A percentile compares a stretch with the other conserved stretches of the same genome.
Evolutionary conservation across 2,329 filamentous ascomycete genomes (phyloP).

Genomic region (Pyricularia pennisetigena): DNA sequence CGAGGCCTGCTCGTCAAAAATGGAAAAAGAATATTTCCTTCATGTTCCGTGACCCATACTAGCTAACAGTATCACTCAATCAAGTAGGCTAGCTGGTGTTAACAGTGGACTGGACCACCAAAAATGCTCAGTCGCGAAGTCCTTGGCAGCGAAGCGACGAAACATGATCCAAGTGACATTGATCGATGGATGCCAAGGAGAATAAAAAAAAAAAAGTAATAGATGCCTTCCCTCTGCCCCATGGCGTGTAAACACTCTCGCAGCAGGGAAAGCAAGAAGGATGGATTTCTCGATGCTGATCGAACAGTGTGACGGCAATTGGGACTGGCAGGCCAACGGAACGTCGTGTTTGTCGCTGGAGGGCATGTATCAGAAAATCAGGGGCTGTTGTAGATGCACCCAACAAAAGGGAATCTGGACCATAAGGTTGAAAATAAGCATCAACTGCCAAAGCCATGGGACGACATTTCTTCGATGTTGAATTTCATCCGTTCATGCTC

Average conservation of each 20-base stretch:
- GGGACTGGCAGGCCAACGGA: background rate
- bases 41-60: background rate
- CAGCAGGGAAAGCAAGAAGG: background rate
- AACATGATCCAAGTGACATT: background rate
- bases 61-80: background rate
- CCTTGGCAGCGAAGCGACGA: background rate
- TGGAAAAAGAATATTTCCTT: background rate
- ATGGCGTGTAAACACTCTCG: background rate
- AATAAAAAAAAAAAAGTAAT: background rate
- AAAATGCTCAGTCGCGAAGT: background rate
- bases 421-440: slow-evolving; percentile 1
- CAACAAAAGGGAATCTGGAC: background rate
- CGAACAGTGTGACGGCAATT: background rate
- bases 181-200: background rate
- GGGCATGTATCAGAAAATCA: background rate
- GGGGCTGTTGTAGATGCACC: background rate
- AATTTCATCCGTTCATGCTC: background rate
- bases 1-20: background rate
- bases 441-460: background rate
- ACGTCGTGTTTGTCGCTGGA: background rate
- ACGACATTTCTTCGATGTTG: background rate
- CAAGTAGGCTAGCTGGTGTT: background rate
- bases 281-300: background rate
- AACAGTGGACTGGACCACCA: background rate
- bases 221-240: background rate